Evolutionary conservation across 495 filamentous ascomycete genomes (phyloP).

Genomic region (Halenospora varia): DNA sequence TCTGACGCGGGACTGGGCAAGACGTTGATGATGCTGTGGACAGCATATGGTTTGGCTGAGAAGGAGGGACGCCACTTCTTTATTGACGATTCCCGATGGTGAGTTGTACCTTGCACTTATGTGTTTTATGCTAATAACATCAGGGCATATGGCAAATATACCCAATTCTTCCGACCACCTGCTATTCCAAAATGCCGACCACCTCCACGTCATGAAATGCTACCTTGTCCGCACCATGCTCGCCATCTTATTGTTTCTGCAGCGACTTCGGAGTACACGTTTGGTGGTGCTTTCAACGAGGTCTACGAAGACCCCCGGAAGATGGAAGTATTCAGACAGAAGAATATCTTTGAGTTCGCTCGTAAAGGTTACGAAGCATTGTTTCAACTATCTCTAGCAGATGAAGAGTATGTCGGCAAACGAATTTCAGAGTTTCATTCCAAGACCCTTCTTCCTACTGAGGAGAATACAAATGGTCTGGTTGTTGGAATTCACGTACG

Average conservation of each 20-base stretch:
- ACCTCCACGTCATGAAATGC: slow-evolving; percentile 56
- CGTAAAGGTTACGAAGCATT: slow-evolving; percentile 61
- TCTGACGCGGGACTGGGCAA: slow-evolving; percentile 63
- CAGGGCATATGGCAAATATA: slow-evolving; percentile 66
- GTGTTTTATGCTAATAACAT: not conserved
- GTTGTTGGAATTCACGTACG: slow-evolving; percentile 67
- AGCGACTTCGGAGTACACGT: slow-evolving; percentile 51
- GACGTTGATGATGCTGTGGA: slow-evolving; percentile 69
- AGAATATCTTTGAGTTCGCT: slow-evolving; percentile 54
- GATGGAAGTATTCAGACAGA: slow-evolving; percentile 43
- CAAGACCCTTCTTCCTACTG: slow-evolving; percentile 32
- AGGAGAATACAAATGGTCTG: slow-evolving; percentile 31
- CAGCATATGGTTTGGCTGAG: slow-evolving; percentile 68
- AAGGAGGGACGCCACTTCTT: slow-evolving; percentile 68
- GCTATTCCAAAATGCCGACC: slow-evolving; percentile 51
- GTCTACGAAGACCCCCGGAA: slow-evolving; percentile 43
- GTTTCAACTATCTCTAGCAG: slow-evolving; percentile 54
- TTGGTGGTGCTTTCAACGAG: slow-evolving; percentile 52
- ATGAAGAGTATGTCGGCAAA: slow-evolving; percentile 48
- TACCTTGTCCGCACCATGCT: slow-evolving; percentile 68
- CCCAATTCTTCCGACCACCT: slow-evolving; percentile 59
- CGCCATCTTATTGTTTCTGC: slow-evolving; percentile 65
- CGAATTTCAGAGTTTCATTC: slow-evolving; percentile 44
- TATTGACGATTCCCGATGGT: slow-evolving; percentile 71
- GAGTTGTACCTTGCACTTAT: slow-evolving; percentile 7